Percentiles rank a stretch among this genome's conserved stretches.
These are phyloP conservation scores for Tephrocybe sp. DNA, from an alignment of 768 basidiomycete genomes.

Conservation along the genomic window DNA sequence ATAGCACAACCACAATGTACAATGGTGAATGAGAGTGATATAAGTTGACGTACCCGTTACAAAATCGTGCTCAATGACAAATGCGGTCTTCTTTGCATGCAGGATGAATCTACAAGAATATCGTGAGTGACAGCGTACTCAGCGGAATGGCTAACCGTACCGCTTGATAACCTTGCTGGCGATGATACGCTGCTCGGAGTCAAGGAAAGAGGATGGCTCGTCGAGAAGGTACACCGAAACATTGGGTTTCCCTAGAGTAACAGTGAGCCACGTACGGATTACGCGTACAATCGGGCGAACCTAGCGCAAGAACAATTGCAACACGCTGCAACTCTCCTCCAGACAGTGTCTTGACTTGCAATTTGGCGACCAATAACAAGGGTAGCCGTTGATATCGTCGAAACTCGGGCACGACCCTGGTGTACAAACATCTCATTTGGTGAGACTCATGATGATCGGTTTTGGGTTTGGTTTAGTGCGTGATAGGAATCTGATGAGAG, in stretches of 20 bases:
- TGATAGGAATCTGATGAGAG: no score
- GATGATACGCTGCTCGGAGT: slow-evolving; percentile 99
- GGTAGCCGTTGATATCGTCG: no score
- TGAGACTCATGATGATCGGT: no score
- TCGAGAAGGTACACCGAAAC: slow-evolving; percentile 92
- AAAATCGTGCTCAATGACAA: slow-evolving; percentile 99
- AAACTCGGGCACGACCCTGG: no score
- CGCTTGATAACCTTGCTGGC: slow-evolving; percentile 98
- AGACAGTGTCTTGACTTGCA: slow-evolving; percentile 95
- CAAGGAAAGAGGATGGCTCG: slow-evolving; percentile 89
- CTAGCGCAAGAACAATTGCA: slow-evolving; percentile 90
- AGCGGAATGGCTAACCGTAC: slow-evolving; percentile 31
- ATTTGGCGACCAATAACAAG: no score
- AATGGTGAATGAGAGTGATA: no score
- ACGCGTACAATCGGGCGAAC: slow-evolving; percentile 32
- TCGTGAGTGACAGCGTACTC: neutral
- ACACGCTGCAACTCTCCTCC: slow-evolving; percentile 98
- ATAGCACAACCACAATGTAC: no score
- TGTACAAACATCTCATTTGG: no score
- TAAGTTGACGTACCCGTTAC: no score
- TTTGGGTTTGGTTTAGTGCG: no score
- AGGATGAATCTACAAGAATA: slow-evolving; percentile 70
- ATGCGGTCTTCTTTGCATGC: slow-evolving; percentile 95
- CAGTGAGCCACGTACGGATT: no score
- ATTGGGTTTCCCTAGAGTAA: slow-evolving; percentile 65